Evolutionary conservation across 73 alveolate species (phyloP).

Genomic region (Paramecium bursaria): DNA sequence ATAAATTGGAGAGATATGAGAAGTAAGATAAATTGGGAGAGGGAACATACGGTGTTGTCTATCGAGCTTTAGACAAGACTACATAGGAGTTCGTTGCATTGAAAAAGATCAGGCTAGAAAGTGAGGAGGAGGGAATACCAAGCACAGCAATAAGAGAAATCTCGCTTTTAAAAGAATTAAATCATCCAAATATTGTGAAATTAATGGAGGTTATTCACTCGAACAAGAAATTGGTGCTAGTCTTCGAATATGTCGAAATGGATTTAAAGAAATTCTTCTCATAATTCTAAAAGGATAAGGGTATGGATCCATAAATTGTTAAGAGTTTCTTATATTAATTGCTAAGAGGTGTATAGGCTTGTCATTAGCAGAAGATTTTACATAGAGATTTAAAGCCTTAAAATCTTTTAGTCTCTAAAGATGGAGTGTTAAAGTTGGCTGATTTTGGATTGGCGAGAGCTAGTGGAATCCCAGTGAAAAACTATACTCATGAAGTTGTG

Average conservation of each 20-base stretch:
- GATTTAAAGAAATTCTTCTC: slow-evolving; percentile 85
- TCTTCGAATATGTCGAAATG: slow-evolving; percentile 82
- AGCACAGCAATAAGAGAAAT: slow-evolving; percentile 96
- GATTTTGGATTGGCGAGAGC: slow-evolving; percentile 96
- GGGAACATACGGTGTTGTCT: slow-evolving; percentile 95
- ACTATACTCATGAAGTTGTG: slow-evolving; percentile 93
- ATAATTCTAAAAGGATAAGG: slow-evolving; percentile 71
- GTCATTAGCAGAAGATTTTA: slow-evolving; percentile 78
- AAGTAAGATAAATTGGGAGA: slow-evolving; percentile 92
- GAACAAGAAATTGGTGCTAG: slow-evolving; percentile 80
- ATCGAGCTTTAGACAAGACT: slow-evolving; percentile 82
- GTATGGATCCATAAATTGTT: slow-evolving; percentile 74
- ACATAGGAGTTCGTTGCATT: slow-evolving; percentile 90
- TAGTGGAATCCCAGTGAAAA: slow-evolving; percentile 82
- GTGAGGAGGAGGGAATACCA: slow-evolving; percentile 97
- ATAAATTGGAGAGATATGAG: slow-evolving; percentile 80
- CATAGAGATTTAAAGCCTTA: slow-evolving; percentile 88
- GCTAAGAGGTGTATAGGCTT: slow-evolving; percentile 79
- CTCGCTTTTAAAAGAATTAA: slow-evolving; percentile 88
- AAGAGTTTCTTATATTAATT: slow-evolving; percentile 77
- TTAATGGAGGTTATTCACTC: slow-evolving; percentile 81
- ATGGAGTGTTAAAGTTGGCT: slow-evolving; percentile 88
- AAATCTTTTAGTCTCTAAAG: slow-evolving; percentile 78
- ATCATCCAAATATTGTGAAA: slow-evolving; percentile 95
- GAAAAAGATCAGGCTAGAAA: slow-evolving; percentile 91